Base-by-base conservation (phyloP, 805 yeast genomes). In the Hanseniaspora mollemarum region DNA sequence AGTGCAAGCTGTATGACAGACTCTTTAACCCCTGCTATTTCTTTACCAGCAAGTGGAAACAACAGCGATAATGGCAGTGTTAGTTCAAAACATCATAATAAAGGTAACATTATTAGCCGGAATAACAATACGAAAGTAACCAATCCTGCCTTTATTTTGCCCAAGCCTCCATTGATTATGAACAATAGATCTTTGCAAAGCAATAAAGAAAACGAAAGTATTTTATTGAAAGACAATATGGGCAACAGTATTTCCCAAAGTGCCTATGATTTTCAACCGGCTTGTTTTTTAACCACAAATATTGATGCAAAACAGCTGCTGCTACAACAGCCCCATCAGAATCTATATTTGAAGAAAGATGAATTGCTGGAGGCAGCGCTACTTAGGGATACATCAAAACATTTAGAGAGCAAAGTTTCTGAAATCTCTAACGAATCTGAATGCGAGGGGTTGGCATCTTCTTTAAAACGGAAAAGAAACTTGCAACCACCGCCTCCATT, bases 401-500 rank as follows among this genome's bases (percentile, higher is more conserved):
- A 13, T 9, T 9, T 9, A 9, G 32, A 28, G 13, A 9, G 7
- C 24, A 36, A 36, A 36, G 19, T 4, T 24, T 6, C 5, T 10
- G n/a, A 32, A 7, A 13, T 7, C n/a, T 4, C 39, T 19, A 35
- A 7, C 4, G 13, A 18, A 16, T 18, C 13, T n/a, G 10, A 16
- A 7, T 21, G 13, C 19, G 39, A 19, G 19, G 19, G 28, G 4
- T 22, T 3, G 8, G n/a, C 28, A 22, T 21, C 28, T 9, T 37
- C 41, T 24, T 33, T 43, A 26, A 35, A 19, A 35, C 25, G 33
- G 32, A 33, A 19, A 25, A 43, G 33, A 18, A n/a, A 25, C 26
- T 6, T 37, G 29, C 49, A 45, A 21, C 49, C 42, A 22, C 42
- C 49, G 18, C 35, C 35, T 22, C 26, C 35, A 13, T 36, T 32